Conservation (phyloP, 306 rosid species). For the Sesbania bispinosa region DNA sequence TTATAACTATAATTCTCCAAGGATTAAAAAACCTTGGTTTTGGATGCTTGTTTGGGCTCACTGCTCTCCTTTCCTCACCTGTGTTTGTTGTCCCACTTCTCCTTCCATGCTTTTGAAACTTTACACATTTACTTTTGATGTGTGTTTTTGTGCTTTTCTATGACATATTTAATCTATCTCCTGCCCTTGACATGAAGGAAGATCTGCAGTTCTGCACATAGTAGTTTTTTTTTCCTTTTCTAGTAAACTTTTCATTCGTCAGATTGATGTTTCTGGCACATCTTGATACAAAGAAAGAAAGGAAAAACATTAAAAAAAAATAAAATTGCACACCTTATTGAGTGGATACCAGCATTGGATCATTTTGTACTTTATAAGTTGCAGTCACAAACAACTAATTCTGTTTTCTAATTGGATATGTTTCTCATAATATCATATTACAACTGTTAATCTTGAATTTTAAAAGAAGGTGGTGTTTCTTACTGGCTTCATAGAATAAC, state of each 20-base stretch:
- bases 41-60: conserved; percentile 1
- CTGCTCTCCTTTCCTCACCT: background rate
- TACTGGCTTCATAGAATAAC: background rate
- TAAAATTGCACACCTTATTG: background rate
- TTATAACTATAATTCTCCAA: background rate
- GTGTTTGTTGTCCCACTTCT: background rate
- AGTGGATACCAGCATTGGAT: background rate
- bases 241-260: background rate
- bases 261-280: background rate
- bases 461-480: background rate
- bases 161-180: background rate
- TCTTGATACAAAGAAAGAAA: background rate
- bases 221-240: background rate
- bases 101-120: background rate
- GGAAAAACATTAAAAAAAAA: background rate
- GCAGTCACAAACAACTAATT: background rate
- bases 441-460: background rate
- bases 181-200: background rate
- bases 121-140: background rate
- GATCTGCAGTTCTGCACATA: background rate
- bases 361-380: background rate
- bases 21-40: background rate
- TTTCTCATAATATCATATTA: conserved; percentile 3
- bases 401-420: background rate
- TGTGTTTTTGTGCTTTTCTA: background rate